These are phyloP conservation scores for Zygoascus biomembranicola DNA, from an alignment of 805 yeast species.

Conservation along the genomic window DNA sequence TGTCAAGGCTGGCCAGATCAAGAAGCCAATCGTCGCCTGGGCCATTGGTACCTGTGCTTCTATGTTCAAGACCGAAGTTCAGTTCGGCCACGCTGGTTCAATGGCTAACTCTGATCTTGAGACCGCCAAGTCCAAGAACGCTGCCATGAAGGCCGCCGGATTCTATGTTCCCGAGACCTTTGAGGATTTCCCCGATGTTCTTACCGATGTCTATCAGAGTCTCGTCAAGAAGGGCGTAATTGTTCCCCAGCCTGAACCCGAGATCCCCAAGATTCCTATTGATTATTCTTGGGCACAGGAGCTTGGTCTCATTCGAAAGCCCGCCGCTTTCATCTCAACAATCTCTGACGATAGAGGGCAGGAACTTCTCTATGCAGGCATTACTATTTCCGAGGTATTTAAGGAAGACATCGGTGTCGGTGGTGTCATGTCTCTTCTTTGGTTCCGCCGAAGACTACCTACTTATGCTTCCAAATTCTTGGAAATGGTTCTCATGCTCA, in stretches of 20 bases:
- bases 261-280: conserved; percentile 39
- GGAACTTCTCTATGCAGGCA: conserved; percentile 38
- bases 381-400: conserved; percentile 40
- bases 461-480: conserved; percentile 37
- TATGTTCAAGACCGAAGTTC: conserved; percentile 59
- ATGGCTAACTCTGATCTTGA: conserved; percentile 63
- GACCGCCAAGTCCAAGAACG: conserved; percentile 58
- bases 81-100: conserved; percentile 63
- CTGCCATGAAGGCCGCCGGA: conserved; percentile 86
- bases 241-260: conserved; percentile 35
- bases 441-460: conserved; percentile 40
- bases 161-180: conserved; percentile 80
- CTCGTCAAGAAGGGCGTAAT: conserved; percentile 38
- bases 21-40: conserved; percentile 64
- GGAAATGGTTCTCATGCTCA: conserved; percentile 42
- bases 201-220: conserved; percentile 64
- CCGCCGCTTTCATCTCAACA: conserved; percentile 40
- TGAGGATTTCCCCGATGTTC: conserved; percentile 36
- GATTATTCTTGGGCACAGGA: conserved; percentile 43
- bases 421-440: conserved; percentile 39
- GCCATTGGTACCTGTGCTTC: conserved; percentile 65
- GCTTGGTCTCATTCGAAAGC: conserved; percentile 39
- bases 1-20: conserved; percentile 53
- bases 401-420: conserved; percentile 41
- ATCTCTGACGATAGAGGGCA: conserved; percentile 42